These are phyloP conservation scores for Colletotrichum sp. DNA, from an alignment of 2,329 filamentous ascomycete species.

Conservation along the genomic window DNA sequence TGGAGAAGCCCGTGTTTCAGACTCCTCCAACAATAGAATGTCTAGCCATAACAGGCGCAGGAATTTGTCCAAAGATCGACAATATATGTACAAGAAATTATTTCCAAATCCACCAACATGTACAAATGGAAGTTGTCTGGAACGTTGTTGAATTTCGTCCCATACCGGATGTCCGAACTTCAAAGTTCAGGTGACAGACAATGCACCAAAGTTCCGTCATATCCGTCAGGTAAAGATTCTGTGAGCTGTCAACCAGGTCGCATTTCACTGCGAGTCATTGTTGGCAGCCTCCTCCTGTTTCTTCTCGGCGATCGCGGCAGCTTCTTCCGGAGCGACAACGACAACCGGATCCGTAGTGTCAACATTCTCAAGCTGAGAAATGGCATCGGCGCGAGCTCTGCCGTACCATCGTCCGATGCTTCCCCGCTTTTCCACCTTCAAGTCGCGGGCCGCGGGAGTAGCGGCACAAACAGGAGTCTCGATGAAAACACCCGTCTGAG, in stretches of 20 bases:
- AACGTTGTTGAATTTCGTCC: not conserved
- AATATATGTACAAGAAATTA: not conserved
- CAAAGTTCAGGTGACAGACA: not conserved
- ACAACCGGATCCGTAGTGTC: slow-evolving; percentile 15
- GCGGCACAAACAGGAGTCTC: slow-evolving; percentile 15
- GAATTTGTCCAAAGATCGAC: not conserved
- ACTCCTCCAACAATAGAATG: not conserved
- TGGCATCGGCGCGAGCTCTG: slow-evolving; percentile 15
- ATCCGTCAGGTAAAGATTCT: not conserved
- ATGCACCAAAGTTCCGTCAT: not conserved
- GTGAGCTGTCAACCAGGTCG: not conserved
- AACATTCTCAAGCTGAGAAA: slow-evolving; percentile 18
- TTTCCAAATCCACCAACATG: not conserved
- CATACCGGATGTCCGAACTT: not conserved
- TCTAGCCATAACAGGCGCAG: not conserved
- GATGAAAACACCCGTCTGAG: slow-evolving; percentile 38
- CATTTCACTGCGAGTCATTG: not conserved
- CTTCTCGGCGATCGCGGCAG: not conserved
- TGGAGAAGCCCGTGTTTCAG: not conserved
- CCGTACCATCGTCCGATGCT: slow-evolving; percentile 15
- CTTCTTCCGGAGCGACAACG: not conserved
- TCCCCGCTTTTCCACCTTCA: not conserved
- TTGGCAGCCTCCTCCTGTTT: not conserved
- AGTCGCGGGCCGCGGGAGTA: not conserved
- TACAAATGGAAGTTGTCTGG: not conserved